These are phyloP conservation scores for Penicillium griseofulvum DNA, from an alignment of 2,329 filamentous ascomycete species.

Conservation along the genomic window DNA sequence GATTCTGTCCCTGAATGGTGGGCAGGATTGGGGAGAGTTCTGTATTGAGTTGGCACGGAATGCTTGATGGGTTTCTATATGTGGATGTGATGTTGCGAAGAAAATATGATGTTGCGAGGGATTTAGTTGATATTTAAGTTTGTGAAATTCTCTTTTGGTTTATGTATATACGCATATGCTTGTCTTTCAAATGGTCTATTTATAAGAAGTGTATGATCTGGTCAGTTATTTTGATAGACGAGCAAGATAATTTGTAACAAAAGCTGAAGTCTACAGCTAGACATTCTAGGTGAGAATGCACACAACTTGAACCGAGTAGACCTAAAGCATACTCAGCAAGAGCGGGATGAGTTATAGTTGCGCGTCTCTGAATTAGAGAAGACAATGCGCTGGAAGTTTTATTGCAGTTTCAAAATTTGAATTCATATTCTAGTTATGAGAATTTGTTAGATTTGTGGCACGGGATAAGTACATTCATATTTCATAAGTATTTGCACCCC, in stretches of 20 bases:
- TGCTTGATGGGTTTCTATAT: not conserved
- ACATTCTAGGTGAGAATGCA: no score
- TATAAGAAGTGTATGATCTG: no score
- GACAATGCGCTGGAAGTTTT: not conserved
- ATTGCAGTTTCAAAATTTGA: not conserved
- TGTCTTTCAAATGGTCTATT: no score
- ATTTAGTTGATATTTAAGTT: not conserved
- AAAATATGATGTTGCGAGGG: not conserved
- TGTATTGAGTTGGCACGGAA: conserved; percentile 60
- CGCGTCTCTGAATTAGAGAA: not conserved
- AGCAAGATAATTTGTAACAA: no score
- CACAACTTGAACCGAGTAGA: no score
- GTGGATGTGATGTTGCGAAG: not conserved
- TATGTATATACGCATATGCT: no score
- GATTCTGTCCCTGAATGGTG: conserved; percentile 56
- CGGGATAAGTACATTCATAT: no score
- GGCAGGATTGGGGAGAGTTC: conserved; percentile 69
- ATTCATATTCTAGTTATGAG: not conserved
- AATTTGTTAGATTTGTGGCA: no score
- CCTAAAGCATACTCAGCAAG: not conserved
- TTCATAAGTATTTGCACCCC: no score
- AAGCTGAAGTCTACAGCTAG: no score
- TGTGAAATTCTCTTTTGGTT: no score
- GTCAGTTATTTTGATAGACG: no score
- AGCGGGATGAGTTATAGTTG: not conserved